Conservation (phyloP, 1,139 yeast species). For the Hansenula sp. region DNA sequence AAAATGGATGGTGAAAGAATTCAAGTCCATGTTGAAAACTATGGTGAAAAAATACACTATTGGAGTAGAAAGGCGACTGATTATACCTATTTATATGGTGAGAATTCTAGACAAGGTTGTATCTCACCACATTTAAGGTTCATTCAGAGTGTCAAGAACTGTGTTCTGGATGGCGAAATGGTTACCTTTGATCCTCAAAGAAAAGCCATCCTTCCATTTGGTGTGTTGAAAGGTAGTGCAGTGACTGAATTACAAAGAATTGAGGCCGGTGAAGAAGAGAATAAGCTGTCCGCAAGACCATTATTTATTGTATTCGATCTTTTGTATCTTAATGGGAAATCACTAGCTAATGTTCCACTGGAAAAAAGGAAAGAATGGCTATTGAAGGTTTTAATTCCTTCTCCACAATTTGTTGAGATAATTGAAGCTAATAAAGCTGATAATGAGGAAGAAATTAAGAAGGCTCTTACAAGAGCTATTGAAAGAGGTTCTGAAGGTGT, state of each 20-base stretch:
- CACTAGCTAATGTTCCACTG: slow-evolving; percentile 54
- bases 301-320: slow-evolving; percentile 70
- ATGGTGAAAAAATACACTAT: slow-evolving; percentile 39
- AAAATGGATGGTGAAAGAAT: slow-evolving; percentile 93
- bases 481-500: slow-evolving; percentile 76
- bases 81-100: slow-evolving; percentile 72
- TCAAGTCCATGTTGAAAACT: slow-evolving; percentile 53
- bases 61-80: slow-evolving; percentile 74
- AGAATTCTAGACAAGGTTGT: slow-evolving; percentile 47
- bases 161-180: slow-evolving; percentile 89
- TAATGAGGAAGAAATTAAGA: slow-evolving; percentile 48
- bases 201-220: slow-evolving; percentile 68
- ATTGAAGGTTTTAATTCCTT: slow-evolving; percentile 41
- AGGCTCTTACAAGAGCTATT: slow-evolving; percentile 56
- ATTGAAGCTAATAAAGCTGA: slow-evolving; percentile 42
- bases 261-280: slow-evolving; percentile 18
- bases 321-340: slow-evolving; percentile 59
- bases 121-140: slow-evolving; percentile 52
- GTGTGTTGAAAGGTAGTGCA: slow-evolving; percentile 72
- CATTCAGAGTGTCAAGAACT: slow-evolving; percentile 40
- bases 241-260: slow-evolving; percentile 31
- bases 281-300: slow-evolving; percentile 40
- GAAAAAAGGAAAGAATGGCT: slow-evolving; percentile 53
- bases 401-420: slow-evolving; percentile 53
- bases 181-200: slow-evolving; percentile 74